Base-by-base conservation (phyloP, 1,139 yeast species). In the Lodderomyces beijingensis region DNA sequence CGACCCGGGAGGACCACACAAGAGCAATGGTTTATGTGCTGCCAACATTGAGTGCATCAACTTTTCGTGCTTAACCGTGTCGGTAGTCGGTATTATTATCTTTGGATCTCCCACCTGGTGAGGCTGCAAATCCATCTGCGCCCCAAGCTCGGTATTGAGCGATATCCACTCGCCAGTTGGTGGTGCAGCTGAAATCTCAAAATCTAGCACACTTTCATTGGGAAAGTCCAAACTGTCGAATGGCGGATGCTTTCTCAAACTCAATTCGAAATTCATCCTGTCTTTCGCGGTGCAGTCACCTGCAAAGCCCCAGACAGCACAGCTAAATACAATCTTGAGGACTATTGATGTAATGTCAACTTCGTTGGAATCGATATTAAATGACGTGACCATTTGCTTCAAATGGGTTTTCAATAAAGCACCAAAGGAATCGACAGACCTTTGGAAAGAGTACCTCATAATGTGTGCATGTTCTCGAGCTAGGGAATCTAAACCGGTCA, bases 1-100 rank as follows among this genome's bases (percentile, higher is more conserved):
- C 0, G 96, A 83, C 3, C 98, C 98, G 0, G 98, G 97, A 0
- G 97, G 97, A 4, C 98, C 98, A 59, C 96, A 88, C 21, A 91
- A 64, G 20, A 91, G 63, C 16, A 87, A 55, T 0, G 94, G 77
- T 30, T 62, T 61, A 37, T 74, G 82, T 29, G 77, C 76, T 25
- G 66, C 64, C 25, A 89, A 50, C 4, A 85, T 55, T 0, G 79
- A 64, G 41, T 70, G 73, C 1, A 89, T 66, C 15, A 85, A 49
- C 1, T 62, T 51, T 40, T 85, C 93, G 40, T 85, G 86, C 35
- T 79, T 66, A 2, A 70, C 53, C 0, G 96, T 89, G 43, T 88
- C 97, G 2, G 74, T 50, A 0, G 97, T 91, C 0, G 95, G 87
- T 4, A 91, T 70, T 1, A 89, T 76, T 0, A 78, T 58, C 42